Evolutionary conservation across 495 filamentous ascomycete genomes (phyloP).

Genomic region (Podospora pseudocomata): DNA sequence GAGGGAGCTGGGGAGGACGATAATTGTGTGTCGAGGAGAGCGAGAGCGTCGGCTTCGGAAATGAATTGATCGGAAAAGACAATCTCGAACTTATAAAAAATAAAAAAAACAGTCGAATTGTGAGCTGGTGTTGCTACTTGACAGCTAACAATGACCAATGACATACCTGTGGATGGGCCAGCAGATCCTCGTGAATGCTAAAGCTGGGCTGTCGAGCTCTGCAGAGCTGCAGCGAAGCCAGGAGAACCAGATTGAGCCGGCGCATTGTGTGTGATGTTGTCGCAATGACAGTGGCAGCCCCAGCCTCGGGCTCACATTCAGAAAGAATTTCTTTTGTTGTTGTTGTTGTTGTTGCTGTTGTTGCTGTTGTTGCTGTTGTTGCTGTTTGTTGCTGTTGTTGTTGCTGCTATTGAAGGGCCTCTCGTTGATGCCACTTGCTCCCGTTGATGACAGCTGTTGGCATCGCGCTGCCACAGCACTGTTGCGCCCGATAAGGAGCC

Average conservation of each 20-base stretch:
- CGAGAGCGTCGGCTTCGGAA: slow-evolving; percentile 64
- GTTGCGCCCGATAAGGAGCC: slow-evolving; percentile 27
- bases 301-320: slow-evolving; percentile 28
- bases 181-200: slow-evolving; percentile 79
- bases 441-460: slow-evolving; percentile 19
- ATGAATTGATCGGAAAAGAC: slow-evolving; percentile 72
- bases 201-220: slow-evolving; percentile 45
- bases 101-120: background rate
- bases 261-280: slow-evolving; percentile 44
- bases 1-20: slow-evolving; percentile 24
- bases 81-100: slow-evolving; percentile 65
- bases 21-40: slow-evolving; percentile 45
- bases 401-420: background rate
- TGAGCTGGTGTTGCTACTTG: background rate
- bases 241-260: slow-evolving; percentile 40
- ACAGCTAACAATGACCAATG: slow-evolving; percentile 12
- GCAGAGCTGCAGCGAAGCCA: slow-evolving; percentile 40
- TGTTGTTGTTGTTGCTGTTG: slow-evolving; percentile 4
- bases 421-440: background rate
- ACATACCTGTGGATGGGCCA: slow-evolving; percentile 84
- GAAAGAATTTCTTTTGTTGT: background rate
- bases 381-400: background rate
- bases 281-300: slow-evolving; percentile 18
- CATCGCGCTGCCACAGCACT: slow-evolving; percentile 3
- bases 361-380: slow-evolving; percentile 6